phyloP scores from a whole-genome alignment of 2,329 filamentous ascomycete species.

The Fusarium mexicanum region DNA sequence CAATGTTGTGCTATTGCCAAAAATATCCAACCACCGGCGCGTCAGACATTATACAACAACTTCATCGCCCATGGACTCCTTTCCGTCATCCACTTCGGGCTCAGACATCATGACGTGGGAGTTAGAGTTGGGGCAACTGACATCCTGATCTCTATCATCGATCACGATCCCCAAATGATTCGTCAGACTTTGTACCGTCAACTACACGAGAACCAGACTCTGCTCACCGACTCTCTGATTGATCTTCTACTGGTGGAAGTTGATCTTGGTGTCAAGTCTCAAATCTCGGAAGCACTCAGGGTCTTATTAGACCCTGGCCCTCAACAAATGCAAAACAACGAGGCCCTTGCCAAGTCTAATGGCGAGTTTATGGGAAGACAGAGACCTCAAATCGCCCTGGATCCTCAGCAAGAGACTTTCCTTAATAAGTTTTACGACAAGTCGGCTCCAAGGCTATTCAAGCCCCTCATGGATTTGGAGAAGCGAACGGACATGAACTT shows the following conservation, averaged over 20 bases:
- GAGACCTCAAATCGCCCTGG: constrained; percentile 61
- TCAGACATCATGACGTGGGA: constrained; percentile 83
- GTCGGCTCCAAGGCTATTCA: constrained; percentile 85
- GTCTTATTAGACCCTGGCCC: constrained; percentile 81
- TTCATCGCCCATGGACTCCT: constrained; percentile 90
- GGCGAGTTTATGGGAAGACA: constrained; percentile 74
- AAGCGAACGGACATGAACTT: constrained; percentile 74
- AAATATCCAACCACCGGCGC: constrained; percentile 84
- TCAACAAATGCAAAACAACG: constrained; percentile 56
- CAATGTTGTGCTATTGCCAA: constrained; percentile 96
- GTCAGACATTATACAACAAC: constrained; percentile 86
- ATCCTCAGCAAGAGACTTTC: constrained; percentile 85
- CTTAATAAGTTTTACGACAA: constrained; percentile 90
- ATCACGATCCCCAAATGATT: constrained; percentile 95
- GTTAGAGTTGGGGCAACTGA: constrained; percentile 94
- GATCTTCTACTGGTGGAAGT: constrained; percentile 91
- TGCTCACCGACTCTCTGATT: constrained; percentile 90
- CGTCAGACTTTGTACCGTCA: constrained; percentile 92
- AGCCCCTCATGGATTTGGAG: constrained; percentile 84
- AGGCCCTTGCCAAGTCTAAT: constrained; percentile 70
- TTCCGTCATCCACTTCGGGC: constrained; percentile 88
- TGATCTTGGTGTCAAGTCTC: constrained; percentile 93
- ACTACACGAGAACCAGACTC: constrained; percentile 84
- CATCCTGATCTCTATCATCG: constrained; percentile 91
- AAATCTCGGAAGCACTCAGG: constrained; percentile 95